phyloP scores from a whole-genome alignment of 108 stramenopile genomes.

The Pseudonitzschia delicatissima region DNA sequence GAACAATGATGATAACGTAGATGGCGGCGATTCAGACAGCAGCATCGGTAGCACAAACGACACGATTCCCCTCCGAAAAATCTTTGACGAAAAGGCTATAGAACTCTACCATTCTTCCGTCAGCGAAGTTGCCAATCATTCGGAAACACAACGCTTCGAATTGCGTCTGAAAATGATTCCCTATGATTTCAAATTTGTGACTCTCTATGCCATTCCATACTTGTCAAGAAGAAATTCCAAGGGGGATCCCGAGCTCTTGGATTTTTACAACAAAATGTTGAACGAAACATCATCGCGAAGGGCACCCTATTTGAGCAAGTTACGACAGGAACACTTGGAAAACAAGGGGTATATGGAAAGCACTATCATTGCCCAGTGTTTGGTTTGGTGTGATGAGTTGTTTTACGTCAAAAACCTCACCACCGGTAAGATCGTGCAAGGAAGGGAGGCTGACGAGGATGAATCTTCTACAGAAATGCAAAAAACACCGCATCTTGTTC shows the following conservation, averaged over 20 bases:
- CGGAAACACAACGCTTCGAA: not conserved
- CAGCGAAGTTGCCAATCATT: not conserved
- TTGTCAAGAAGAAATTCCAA: slow-evolving; percentile 8
- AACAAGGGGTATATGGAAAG: slow-evolving; percentile 33
- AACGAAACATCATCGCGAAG: not conserved
- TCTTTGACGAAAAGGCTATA: slow-evolving; percentile 5
- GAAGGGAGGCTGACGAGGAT: slow-evolving; percentile 5
- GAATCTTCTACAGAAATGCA: not conserved
- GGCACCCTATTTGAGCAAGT: slow-evolving; percentile 6
- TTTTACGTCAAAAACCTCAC: slow-evolving; percentile 30
- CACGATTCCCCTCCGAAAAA: not conserved
- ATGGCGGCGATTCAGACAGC: not conserved
- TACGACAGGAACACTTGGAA: slow-evolving; percentile 13
- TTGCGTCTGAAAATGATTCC: slow-evolving; percentile 5
- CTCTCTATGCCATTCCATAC: slow-evolving; percentile 8
- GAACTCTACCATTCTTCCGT: slow-evolving; percentile 4
- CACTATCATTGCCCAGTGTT: slow-evolving; percentile 34
- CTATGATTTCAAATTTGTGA: not conserved
- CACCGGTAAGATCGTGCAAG: slow-evolving; percentile 29
- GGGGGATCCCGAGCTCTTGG: not conserved
- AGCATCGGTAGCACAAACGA: not conserved
- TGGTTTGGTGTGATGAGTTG: slow-evolving; percentile 36
- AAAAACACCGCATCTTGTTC: slow-evolving; percentile 31
- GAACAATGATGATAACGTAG: slow-evolving; percentile 4
- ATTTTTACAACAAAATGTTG: not conserved